Conservation (phyloP, 768 basidiomycete species). For the Rhizopogon roseolus region DNA sequence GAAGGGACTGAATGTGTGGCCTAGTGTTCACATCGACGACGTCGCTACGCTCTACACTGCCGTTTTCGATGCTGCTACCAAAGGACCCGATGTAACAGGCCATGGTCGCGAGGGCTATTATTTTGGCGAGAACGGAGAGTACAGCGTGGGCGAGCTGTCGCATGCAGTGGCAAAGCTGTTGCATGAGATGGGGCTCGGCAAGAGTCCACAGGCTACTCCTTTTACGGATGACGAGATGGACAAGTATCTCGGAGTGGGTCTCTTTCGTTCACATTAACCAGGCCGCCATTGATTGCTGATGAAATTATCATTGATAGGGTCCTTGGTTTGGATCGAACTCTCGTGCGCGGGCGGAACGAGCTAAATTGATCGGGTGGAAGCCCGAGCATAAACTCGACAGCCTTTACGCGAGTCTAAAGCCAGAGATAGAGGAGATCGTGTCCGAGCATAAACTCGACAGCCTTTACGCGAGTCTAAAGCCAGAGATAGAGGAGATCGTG, state of each 20-base stretch:
- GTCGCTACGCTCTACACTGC: conserved; percentile 37
- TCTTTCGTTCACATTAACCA: not conserved
- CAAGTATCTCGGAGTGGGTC: conserved; percentile 11
- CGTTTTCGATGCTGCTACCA: conserved; percentile 33
- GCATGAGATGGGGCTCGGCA: conserved; percentile 27
- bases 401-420: conserved; percentile 13
- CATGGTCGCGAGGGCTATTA: conserved; percentile 52
- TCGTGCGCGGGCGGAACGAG: conserved; percentile 15
- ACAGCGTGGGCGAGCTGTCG: conserved; percentile 37
- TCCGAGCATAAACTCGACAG: conserved; percentile 20
- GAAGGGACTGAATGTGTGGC: conserved; percentile 55
- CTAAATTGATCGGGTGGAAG: conserved; percentile 17
- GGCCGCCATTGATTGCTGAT: not conserved
- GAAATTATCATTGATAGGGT: conserved; percentile 6
- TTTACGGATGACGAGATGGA: conserved; percentile 30
- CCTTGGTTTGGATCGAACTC: conserved; percentile 14
- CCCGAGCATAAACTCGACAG: conserved; percentile 24
- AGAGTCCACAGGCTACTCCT: conserved; percentile 33
- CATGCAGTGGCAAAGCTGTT: conserved; percentile 35
- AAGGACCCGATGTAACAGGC: conserved; percentile 15
- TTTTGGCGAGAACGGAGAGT: conserved; percentile 49
- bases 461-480: conserved; percentile 13
- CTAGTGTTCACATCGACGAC: conserved; percentile 54
- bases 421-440: conserved; percentile 16
- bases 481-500: conserved; percentile 16